Base-by-base conservation (phyloP, 2,329 filamentous ascomycete genomes). In the Trichoderma arundinaceum region DNA sequence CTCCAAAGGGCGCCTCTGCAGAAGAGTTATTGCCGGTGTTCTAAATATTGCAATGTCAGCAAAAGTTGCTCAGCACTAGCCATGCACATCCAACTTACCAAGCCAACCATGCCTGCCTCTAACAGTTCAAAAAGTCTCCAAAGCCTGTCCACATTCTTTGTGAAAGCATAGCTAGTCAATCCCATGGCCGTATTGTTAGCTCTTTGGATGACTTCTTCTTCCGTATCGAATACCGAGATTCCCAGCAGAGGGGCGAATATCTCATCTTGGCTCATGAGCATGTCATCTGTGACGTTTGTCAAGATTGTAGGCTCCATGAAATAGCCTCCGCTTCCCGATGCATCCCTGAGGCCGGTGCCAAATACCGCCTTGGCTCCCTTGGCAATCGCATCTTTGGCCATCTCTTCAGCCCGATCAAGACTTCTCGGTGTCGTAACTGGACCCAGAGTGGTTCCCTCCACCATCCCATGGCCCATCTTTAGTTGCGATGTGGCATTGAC, bases 221-320 rank as follows among this genome's bases (percentile, higher is more conserved):
- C 90, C 0, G 84, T 87, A 35, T 90, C 83, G 73, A 92, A 92
- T 13, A 83, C 80, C 76, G 90, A 91, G 2, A 92, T 75, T 0
- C 87, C 89, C 0, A 89, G 88, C 0, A 92, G 83, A 1, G 90
- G 90, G 0, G 89, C 90, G 71, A 92, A 92, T 0, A 89, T 92
- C 76, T 92, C 90, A 69, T 92, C 89, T 1, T 81, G 80, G 32
- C 87, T 84, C 67, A 92, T 79, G 65, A 83, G 77, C 90, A 92
- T 92, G 43, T 88, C 83, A 68, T 81, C 80, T 12, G 78, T 90
- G 83, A 90, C 89, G 54, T 86, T 84, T 13, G 86, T 84, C 62
- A 92, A 81, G 33, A 92, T 87, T 0, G 89, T 91, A 0, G 88
- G 88, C 69, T 88, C 81, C 77, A 87, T 91, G 77, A 91, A 92